Evolutionary conservation across 208 protist genomes (phyloP).

Genomic region (Crithidia brevicula): DNA sequence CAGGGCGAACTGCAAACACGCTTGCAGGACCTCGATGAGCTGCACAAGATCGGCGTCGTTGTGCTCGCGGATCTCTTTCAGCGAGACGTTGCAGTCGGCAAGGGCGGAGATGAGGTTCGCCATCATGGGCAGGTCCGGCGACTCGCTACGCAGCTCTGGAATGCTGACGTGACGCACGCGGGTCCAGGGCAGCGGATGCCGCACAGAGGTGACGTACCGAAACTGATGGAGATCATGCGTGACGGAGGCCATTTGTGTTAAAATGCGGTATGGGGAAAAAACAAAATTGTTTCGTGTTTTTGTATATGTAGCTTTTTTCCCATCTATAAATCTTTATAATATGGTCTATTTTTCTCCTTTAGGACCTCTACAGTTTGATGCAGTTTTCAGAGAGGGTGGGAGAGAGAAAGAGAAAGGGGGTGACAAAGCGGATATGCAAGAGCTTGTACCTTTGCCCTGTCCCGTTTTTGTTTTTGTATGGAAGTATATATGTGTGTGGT

Average conservation of each 20-base stretch:
- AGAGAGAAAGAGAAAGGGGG: too few species aligned
- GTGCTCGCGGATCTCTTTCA: slow-evolving; percentile 33
- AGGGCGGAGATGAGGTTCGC: slow-evolving; percentile 64
- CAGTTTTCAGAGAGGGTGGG: too few species aligned
- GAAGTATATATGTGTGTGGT: too few species aligned
- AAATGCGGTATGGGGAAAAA: too few species aligned
- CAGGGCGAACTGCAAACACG: slow-evolving; percentile 78
- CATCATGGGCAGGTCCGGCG: slow-evolving; percentile 72
- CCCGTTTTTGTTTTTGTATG: too few species aligned
- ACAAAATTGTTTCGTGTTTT: too few species aligned
- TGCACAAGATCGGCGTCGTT: slow-evolving; percentile 69
- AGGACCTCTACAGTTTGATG: too few species aligned
- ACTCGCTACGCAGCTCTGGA: slow-evolving; percentile 39
- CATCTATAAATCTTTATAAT: too few species aligned
- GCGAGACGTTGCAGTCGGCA: slow-evolving; percentile 37
- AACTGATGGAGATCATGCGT: slow-evolving; percentile 56
- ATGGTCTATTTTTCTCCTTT: too few species aligned
- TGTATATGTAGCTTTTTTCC: too few species aligned
- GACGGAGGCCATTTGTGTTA: slow-evolving; percentile 38
- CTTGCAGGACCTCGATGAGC: slow-evolving; percentile 66
- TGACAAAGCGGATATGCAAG: too few species aligned
- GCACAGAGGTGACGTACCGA: slow-evolving; percentile 35
- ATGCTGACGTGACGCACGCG: slow-evolving; percentile 62
- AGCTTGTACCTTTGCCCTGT: too few species aligned
- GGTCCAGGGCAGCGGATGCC: slow-evolving; percentile 54